Evolutionary conservation across 1,284 basidiomycete genomes (phyloP), one percentile per base, ranked within the genome.

Genomic region (Takashimella tepidaria): DNA sequence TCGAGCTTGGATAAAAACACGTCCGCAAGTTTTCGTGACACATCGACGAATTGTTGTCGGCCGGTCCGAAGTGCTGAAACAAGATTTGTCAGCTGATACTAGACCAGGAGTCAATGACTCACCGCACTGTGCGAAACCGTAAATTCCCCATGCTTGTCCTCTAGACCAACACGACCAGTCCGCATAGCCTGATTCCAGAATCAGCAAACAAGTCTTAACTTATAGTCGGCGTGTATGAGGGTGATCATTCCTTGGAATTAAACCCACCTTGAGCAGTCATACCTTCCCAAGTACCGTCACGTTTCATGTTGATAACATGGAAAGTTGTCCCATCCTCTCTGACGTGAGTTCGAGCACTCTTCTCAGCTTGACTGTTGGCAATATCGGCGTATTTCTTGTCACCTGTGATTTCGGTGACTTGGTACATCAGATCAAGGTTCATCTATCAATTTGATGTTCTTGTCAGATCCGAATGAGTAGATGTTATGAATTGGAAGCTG

Each of bases 61-160:
- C 68, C 66, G 0, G 70, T 72, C n/a, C 66, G 49, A 5, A 67
- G 55, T 12, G 65, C 68, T 68, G 3, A 20, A 19, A 31, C 19
- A 21, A 44, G 21, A 41, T 37, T 8, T 37, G 31, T 45, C 42
- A 41, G 45, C 50, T 22, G 42, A 44, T 10, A 10, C 8, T 16
- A 37, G 31, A 37, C 10, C 31, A 37, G 31, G 31, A 8, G 31
- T 37, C 31, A 16, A 21, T 16, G 8, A 65, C 67, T 41, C 42
- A 66, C 64, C 64, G 24, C 66, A 65, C 51, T 72, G 69, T 1
- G 67, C 67, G 41, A 60, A 73, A 6, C 70, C 70, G 47, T 71
- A 68, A 21, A 71, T 64, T 19, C 56, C 69, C 68, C 70, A 72
- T 16, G 65, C 69, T 44, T 72, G 68, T 2, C 70, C 70, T 49